Evolutionary conservation across 2,329 filamentous ascomycete species (phyloP).

Genomic region (Penicillium paneum): DNA sequence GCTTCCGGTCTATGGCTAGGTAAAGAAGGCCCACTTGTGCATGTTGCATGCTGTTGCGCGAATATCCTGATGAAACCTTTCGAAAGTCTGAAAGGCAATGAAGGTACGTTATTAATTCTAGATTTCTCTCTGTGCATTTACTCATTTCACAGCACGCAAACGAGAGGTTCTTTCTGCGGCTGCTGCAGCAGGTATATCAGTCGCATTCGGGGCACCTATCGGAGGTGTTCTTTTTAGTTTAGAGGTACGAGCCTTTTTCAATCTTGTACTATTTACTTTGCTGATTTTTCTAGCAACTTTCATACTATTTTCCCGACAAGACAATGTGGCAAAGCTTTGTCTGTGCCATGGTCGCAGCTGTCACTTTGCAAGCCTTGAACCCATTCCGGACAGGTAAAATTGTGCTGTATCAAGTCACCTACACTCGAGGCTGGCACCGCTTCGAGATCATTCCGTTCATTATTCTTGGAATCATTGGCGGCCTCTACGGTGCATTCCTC

Average conservation of each 20-base stretch:
- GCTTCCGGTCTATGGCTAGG: slow-evolving; percentile 94
- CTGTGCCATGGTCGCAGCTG: slow-evolving; percentile 96
- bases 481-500: slow-evolving; percentile 91
- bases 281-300: slow-evolving; percentile 64
- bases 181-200: slow-evolving; percentile 86
- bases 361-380: slow-evolving; percentile 87
- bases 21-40: slow-evolving; percentile 91
- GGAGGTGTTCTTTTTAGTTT: slow-evolving; percentile 93
- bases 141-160: slow-evolving; percentile 67
- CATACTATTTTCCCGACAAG: slow-evolving; percentile 97
- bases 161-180: slow-evolving; percentile 90
- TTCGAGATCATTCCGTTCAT: slow-evolving; percentile 91
- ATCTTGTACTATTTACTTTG: not conserved
- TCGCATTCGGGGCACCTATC: slow-evolving; percentile 90
- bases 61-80: slow-evolving; percentile 93
- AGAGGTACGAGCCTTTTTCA: slow-evolving; percentile 54
- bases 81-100: slow-evolving; percentile 74
- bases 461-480: slow-evolving; percentile 80
- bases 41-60: slow-evolving; percentile 94
- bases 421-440: slow-evolving; percentile 85
- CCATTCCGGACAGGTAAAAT: slow-evolving; percentile 94
- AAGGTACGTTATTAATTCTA: slow-evolving; percentile 57
- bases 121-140: not conserved
- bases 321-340: slow-evolving; percentile 99
- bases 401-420: slow-evolving; percentile 92